Conservation (phyloP, 768 basidiomycete species). For the Mycena epipterygia region DNA sequence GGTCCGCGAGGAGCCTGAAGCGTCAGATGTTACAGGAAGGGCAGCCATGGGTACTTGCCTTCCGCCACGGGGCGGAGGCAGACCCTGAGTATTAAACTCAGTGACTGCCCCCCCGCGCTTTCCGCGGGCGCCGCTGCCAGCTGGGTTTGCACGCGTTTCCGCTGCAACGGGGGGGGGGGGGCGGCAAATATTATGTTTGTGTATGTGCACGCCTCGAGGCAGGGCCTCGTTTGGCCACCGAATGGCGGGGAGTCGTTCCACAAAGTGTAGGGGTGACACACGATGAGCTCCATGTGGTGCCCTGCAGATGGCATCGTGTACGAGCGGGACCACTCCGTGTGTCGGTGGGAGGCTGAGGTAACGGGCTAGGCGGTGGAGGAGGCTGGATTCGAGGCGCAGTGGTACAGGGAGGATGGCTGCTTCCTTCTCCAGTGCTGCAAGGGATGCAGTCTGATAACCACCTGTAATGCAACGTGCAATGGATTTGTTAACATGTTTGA, state of each 20-base stretch:
- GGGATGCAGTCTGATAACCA: background rate
- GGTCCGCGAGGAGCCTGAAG: too few species aligned
- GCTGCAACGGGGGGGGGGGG: too few species aligned
- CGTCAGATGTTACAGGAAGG: too few species aligned
- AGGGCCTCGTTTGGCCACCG: background rate
- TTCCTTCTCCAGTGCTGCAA: background rate
- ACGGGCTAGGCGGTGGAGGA: background rate
- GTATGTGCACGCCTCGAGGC: background rate
- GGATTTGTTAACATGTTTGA: too few species aligned
- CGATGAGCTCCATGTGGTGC: background rate
- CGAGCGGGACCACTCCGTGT: background rate
- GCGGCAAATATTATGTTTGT: too few species aligned
- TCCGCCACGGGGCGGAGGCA: too few species aligned
- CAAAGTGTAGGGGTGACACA: background rate
- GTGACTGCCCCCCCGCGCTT: too few species aligned
- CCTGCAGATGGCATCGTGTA: background rate
- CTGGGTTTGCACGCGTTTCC: too few species aligned
- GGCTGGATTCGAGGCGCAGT: background rate
- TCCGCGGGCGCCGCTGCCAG: too few species aligned
- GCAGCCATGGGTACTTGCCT: too few species aligned
- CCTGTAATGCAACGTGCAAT: conserved; percentile 3
- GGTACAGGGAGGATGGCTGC: background rate
- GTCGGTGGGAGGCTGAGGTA: background rate
- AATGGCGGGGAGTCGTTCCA: background rate
- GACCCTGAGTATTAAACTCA: too few species aligned